Conservation (phyloP, 1,139 yeast genomes). For the Blastobotrys arbuscula region DNA sequence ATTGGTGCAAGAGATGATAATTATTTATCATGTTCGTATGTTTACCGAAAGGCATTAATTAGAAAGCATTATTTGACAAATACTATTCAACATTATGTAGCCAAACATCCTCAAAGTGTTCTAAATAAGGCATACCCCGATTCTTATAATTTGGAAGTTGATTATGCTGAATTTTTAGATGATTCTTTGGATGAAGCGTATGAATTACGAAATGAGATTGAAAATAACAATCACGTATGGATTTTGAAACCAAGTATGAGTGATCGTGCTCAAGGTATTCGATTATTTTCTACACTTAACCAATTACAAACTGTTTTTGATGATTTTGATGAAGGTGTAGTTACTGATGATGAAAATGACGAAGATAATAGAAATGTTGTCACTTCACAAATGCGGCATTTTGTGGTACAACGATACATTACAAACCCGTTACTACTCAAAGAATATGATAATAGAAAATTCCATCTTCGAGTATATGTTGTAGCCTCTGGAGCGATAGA, state of each 20-base stretch:
- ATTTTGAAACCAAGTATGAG: conserved; percentile 95
- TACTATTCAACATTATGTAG: conserved; percentile 65
- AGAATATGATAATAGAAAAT: conserved; percentile 62
- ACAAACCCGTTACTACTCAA: conserved; percentile 59
- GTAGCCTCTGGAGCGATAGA: conserved; percentile 65
- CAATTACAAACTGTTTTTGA: conserved; percentile 81
- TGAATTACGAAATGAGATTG: conserved; percentile 76
- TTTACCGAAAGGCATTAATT: conserved; percentile 75
- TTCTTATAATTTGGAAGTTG: conserved; percentile 78
- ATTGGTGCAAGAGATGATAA: conserved; percentile 39
- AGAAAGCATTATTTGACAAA: conserved; percentile 84
- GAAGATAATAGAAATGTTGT: conserved; percentile 52
- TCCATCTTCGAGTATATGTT: conserved; percentile 86
- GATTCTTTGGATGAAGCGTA: conserved; percentile 89
- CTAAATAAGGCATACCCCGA: conserved; percentile 62
- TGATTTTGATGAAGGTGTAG: conserved; percentile 67
- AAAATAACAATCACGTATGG: conserved; percentile 62
- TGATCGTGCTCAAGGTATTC: conserved; percentile 93
- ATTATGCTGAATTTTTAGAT: conserved; percentile 91
- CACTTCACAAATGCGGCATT: conserved; percentile 83
- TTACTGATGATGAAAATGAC: conserved; percentile 42
- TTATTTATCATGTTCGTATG: conserved; percentile 73
- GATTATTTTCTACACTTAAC: conserved; percentile 69
- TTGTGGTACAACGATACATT: conserved; percentile 79
- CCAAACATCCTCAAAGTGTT: conserved; percentile 67